Evolutionary conservation across 164 flowering plant genomes (phyloP), one percentile per base, ranked within the genome.

Genomic region (Vitis rupestris): DNA sequence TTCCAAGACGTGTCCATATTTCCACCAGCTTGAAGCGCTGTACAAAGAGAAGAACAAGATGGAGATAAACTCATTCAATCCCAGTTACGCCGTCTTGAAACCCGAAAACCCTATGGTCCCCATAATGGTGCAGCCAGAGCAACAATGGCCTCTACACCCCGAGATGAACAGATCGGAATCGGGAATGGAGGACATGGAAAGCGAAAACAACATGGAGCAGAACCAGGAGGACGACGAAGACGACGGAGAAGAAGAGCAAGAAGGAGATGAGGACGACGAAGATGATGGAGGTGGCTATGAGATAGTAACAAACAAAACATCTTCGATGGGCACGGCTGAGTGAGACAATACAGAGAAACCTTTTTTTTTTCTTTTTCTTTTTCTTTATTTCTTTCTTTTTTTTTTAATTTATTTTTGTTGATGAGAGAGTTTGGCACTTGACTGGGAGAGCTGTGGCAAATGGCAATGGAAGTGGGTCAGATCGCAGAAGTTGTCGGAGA

Each of bases 1-100:
- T 69, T 83, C 91, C 12, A 90, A 90, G 61, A 88, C 97, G 1
- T 90, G 97, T 31, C 93, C 93, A 0, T 90, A 90, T 64, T 90
- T 86, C 60, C 81, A 86, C 70, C 90, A 82, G 63, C 84, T 90
- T 8, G 93, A 90, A 8, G 90, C 86, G 14, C 59, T 90, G 1
- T 89, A 89, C 76, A 78, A 68, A 44, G 85, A 87, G 72, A 87
- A 66, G 74, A 80, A 66, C 67, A 82, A 66, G 71, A 14, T 44
- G 12, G 68, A 64, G 71, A 72, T 2, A 61, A 54, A 19, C 31
- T 37, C 70, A 4, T 29, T 56, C 3, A 44, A 56, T 61, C 30
- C 56, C 2, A 53, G 10, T 50, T 57, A 57, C 23, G n/a, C 14
- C 9, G 15, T 3, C 51, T 11, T 64, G 14, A 70, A 64, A 67